Conservation (phyloP, 345 rosid genomes). For the Noccaea caerulescens region DNA sequence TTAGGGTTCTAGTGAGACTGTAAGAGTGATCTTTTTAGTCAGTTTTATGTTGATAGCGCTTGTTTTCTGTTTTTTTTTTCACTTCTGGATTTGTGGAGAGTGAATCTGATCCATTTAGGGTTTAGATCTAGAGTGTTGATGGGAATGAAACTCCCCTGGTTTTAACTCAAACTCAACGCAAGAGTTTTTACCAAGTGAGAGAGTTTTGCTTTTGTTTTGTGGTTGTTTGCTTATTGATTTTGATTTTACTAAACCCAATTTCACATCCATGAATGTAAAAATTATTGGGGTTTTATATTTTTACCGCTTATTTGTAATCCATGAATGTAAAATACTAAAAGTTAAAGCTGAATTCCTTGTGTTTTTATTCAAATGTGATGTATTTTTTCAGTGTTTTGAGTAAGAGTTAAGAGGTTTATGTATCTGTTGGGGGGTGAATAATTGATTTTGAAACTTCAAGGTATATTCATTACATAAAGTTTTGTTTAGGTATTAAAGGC, state of each 20-base stretch:
- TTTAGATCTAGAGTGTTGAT: slow-evolving; percentile 42
- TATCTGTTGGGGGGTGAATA: not conserved
- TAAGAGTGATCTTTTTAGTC: slow-evolving; percentile 38
- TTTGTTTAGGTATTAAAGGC: slow-evolving; percentile 20
- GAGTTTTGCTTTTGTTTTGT: slow-evolving; percentile 33
- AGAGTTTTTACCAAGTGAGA: slow-evolving; percentile 42
- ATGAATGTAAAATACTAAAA: not conserved
- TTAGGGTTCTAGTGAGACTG: slow-evolving; percentile 37
- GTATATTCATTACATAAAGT: slow-evolving; percentile 21
- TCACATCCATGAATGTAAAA: slow-evolving; percentile 39
- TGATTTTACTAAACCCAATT: slow-evolving; percentile 23
- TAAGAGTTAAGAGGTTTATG: not conserved
- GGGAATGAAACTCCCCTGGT: slow-evolving; percentile 47
- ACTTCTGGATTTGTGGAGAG: slow-evolving; percentile 25
- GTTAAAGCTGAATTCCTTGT: not conserved
- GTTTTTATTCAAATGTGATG: not conserved
- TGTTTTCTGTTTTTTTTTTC: not conserved
- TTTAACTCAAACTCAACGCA: slow-evolving; percentile 23
- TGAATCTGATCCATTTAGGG: slow-evolving; percentile 44
- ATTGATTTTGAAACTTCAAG: not conserved
- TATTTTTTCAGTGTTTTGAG: slow-evolving; percentile 10
- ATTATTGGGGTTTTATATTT: not conserved
- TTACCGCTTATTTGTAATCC: slow-evolving; percentile 2
- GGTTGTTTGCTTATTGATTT: slow-evolving; percentile 1
- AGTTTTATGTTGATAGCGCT: slow-evolving; percentile 34